These are phyloP conservation scores for Paramyrothecium roridum DNA, from an alignment of 2,329 filamentous ascomycete genomes.

Conservation along the genomic window DNA sequence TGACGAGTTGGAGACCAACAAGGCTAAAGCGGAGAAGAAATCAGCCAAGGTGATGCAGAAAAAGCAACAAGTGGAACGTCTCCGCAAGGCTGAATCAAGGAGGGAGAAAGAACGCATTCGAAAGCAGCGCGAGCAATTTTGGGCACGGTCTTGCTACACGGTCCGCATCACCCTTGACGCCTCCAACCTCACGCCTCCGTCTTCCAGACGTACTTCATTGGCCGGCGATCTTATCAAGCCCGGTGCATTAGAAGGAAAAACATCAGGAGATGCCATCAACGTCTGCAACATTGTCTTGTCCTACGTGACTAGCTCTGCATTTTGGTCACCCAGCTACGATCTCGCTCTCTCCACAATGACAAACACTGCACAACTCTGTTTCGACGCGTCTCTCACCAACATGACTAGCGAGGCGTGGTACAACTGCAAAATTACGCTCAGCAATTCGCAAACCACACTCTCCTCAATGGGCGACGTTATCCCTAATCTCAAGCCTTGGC, in stretches of 20 bases:
- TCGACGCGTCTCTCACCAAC: background rate
- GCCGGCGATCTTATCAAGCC: background rate
- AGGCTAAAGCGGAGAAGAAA: background rate
- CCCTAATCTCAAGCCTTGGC: background rate
- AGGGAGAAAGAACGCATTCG: constrained; percentile 28
- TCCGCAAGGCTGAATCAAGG: background rate
- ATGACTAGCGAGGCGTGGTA: background rate
- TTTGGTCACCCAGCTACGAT: background rate
- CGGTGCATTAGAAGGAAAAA: background rate
- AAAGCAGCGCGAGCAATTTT: constrained; percentile 41
- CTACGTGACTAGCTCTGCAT: background rate
- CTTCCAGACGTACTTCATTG: background rate
- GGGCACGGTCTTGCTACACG: constrained; percentile 44
- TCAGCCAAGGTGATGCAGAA: background rate
- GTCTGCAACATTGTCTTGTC: background rate
- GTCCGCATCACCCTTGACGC: constrained; percentile 48
- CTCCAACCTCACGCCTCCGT: constrained; percentile 30
- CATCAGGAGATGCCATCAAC: background rate
- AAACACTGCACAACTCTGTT: background rate
- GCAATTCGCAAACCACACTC: background rate
- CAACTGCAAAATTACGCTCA: background rate
- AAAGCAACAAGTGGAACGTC: background rate
- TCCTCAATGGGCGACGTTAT: background rate
- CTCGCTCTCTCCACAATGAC: background rate
- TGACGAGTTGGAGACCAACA: background rate